phyloP scores from a whole-genome alignment of 306 rosid genomes.

The Cucumis cinereus region DNA sequence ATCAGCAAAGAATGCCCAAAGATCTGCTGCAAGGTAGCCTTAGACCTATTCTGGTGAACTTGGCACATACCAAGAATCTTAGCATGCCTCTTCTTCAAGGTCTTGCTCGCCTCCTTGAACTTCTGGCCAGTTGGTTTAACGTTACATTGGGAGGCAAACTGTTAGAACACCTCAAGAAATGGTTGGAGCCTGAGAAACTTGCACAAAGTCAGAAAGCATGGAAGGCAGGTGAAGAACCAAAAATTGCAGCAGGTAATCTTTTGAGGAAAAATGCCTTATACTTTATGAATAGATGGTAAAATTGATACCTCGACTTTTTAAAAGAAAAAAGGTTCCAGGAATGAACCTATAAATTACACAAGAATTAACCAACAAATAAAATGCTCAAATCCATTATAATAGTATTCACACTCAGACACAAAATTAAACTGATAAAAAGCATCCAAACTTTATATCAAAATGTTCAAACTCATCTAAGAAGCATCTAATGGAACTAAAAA shows the following conservation, averaged over 20 bases:
- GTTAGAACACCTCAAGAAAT: constrained; percentile 90
- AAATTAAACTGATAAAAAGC: neutral
- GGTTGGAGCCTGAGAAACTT: constrained; percentile 98
- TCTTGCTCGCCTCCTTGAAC: constrained; percentile 92
- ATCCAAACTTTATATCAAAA: neutral
- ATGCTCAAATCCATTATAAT: neutral
- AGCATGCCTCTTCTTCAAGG: constrained; percentile 99
- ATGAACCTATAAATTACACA: neutral
- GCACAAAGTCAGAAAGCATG: constrained; percentile 90
- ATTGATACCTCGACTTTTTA: neutral
- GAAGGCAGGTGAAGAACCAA: constrained; percentile 99
- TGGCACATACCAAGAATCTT: constrained; percentile 92
- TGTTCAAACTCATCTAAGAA: neutral
- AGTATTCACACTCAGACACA: neutral
- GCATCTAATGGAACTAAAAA: neutral
- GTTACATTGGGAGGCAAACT: constrained; percentile 91
- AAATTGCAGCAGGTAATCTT: constrained; percentile 87
- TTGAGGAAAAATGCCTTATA: neutral
- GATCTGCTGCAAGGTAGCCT: constrained; percentile 97
- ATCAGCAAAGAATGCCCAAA: constrained; percentile 92
- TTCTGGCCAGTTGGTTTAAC: constrained; percentile 94
- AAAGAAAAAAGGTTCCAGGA: neutral
- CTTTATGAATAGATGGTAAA: neutral
- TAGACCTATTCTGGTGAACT: constrained; percentile 89
- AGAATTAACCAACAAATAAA: neutral